Conservation (phyloP, 768 basidiomycete species). For the Lepiota brunneoincarnata region DNA sequence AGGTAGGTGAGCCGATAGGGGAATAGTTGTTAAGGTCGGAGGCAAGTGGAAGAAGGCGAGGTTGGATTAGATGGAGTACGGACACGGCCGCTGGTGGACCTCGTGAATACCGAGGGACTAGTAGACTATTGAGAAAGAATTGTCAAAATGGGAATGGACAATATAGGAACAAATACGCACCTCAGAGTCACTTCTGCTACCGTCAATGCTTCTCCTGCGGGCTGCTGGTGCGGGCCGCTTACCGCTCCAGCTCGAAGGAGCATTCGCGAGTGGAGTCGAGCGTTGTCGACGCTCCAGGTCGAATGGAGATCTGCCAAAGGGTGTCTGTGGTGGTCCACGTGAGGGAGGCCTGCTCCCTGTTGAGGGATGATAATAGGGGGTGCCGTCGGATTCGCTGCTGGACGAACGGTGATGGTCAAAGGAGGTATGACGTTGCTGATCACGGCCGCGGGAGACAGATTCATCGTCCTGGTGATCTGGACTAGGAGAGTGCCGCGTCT, state of each 20-base stretch:
- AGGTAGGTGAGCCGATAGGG: slow-evolving; percentile 39
- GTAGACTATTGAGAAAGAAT: slow-evolving; percentile 9
- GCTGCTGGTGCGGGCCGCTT: slow-evolving; percentile 66
- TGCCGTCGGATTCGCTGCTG: slow-evolving; percentile 52
- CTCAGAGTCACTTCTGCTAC: slow-evolving; percentile 76
- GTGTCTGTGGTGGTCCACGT: slow-evolving; percentile 52
- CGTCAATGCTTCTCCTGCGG: slow-evolving; percentile 73
- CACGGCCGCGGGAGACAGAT: slow-evolving; percentile 33
- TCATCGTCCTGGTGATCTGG: slow-evolving; percentile 33
- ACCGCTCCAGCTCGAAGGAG: slow-evolving; percentile 71
- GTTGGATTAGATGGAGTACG: slow-evolving; percentile 76
- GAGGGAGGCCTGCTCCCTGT: slow-evolving; percentile 52
- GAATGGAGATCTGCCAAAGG: slow-evolving; percentile 56
- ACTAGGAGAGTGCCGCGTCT: slow-evolving; percentile 45
- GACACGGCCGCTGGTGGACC: slow-evolving; percentile 45
- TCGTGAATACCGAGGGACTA: slow-evolving; percentile 31
- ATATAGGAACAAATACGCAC: slow-evolving; percentile 33
- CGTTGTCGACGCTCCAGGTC: slow-evolving; percentile 71
- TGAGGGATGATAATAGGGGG: slow-evolving; percentile 25
- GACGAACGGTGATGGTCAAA: slow-evolving; percentile 41
- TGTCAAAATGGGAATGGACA: neutral
- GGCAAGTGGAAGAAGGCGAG: slow-evolving; percentile 38
- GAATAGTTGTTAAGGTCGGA: slow-evolving; percentile 26
- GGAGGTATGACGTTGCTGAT: slow-evolving; percentile 11
- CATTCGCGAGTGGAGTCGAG: slow-evolving; percentile 55